Conservation (phyloP, 257 asterid species). For the Perilla frutescens region DNA sequence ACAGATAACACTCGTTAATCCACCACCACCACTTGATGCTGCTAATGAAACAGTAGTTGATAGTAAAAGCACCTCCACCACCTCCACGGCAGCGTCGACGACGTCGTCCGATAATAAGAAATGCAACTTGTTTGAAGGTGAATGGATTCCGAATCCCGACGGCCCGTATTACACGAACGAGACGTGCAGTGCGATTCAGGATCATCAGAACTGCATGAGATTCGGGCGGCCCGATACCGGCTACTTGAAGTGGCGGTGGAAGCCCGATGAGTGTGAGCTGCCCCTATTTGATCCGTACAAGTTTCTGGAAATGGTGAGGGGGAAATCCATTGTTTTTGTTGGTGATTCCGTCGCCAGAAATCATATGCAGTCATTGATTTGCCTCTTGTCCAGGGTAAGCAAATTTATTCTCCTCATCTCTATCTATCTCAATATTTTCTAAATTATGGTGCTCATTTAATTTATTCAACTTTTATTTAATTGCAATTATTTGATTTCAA, state of each 20-base stretch:
- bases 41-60: background rate
- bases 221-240: constrained; percentile 74
- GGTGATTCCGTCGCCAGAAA: constrained; percentile 90
- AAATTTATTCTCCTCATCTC: too few relatives aligned
- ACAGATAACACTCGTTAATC: too few relatives aligned
- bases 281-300: constrained; percentile 60
- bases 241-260: constrained; percentile 82
- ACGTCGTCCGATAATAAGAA: background rate
- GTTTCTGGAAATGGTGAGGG: constrained; percentile 64
- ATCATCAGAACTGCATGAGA: constrained; percentile 85
- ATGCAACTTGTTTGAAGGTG: constrained; percentile 67
- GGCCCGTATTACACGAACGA: constrained; percentile 74
- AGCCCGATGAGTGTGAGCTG: constrained; percentile 77
- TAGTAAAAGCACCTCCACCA: too few relatives aligned
- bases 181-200: constrained; percentile 72
- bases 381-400: constrained; percentile 74
- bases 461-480: too few relatives aligned
- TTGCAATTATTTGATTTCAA: background rate
- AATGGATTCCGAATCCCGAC: constrained; percentile 68
- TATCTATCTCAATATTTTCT: too few relatives aligned
- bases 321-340: constrained; percentile 81
- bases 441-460: too few relatives aligned
- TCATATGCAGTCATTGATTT: constrained; percentile 83
- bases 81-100: too few relatives aligned
- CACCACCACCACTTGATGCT: background rate